Evolutionary conservation across 2,329 filamentous ascomycete genomes (phyloP).

Genomic region (Tetracladium maxilliforme): DNA sequence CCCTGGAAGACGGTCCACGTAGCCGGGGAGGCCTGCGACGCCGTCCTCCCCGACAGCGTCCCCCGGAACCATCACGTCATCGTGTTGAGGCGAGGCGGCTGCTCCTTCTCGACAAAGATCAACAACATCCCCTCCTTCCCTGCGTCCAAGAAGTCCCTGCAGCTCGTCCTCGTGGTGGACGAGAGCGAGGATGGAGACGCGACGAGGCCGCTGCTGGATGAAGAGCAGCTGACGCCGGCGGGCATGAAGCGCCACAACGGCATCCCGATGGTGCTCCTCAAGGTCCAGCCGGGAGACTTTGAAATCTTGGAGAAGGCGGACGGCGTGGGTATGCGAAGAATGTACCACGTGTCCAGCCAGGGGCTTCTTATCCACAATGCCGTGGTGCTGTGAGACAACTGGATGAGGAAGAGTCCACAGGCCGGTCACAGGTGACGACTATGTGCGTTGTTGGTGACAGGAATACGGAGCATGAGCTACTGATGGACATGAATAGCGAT

Average conservation of each 20-base stretch:
- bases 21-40: conserved; percentile 48
- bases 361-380: conserved; percentile 69
- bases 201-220: conserved; percentile 59
- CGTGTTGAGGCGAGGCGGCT: conserved; percentile 68
- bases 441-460: no score
- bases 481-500: no score
- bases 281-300: conserved; percentile 53
- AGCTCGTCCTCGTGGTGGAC: conserved; percentile 69
- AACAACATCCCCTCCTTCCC: conserved; percentile 69
- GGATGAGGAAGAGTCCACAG: no score
- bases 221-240: conserved; percentile 37
- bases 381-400: conserved; percentile 47
- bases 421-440: no score
- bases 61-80: conserved; percentile 56
- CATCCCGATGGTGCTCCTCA: conserved; percentile 73
- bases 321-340: conserved; percentile 59
- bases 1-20: conserved; percentile 58
- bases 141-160: conserved; percentile 44
- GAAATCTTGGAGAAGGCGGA: conserved; percentile 45
- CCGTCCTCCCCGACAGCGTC: conserved; percentile 33
- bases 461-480: no score
- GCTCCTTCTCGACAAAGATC: conserved; percentile 73
- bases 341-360: conserved; percentile 71
- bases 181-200: conserved; percentile 14
- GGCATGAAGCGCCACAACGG: conserved; percentile 31